phyloP scores from a whole-genome alignment of 345 rosid genomes.

The Chamaenerion angustifolium region DNA sequence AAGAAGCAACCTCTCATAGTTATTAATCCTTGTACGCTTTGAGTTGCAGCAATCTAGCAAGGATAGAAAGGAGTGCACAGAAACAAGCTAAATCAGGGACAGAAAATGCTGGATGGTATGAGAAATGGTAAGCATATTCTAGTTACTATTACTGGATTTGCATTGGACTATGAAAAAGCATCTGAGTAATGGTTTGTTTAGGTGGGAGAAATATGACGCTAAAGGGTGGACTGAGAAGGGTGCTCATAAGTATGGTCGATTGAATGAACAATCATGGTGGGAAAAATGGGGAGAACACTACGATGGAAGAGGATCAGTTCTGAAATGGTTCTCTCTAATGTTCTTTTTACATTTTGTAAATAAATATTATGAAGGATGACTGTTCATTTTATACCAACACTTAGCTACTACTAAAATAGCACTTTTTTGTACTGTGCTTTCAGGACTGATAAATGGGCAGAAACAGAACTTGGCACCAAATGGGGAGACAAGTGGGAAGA shows the following conservation, averaged over 20 bases:
- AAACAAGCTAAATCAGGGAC: constrained; percentile 94
- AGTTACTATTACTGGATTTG: not conserved
- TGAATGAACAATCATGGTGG: constrained; percentile 99
- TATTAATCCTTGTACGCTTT: not conserved
- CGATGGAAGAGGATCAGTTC: constrained; percentile 96
- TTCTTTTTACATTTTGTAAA: not conserved
- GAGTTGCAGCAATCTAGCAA: constrained; percentile 70
- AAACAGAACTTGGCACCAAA: constrained; percentile 91
- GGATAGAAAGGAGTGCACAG: constrained; percentile 98
- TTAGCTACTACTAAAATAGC: too few relatives aligned
- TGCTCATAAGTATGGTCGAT: constrained; percentile 89
- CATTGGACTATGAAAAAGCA: too few relatives aligned
- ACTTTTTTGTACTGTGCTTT: constrained; percentile 10
- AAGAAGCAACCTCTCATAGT: not conserved
- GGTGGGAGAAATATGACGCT: constrained; percentile 99
- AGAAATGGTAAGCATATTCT: constrained; percentile 67
- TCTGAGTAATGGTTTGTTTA: constrained; percentile 7
- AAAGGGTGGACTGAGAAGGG: constrained; percentile 99
- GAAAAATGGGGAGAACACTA: constrained; percentile 99
- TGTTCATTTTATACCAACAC: too few relatives aligned
- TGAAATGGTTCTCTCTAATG: constrained; percentile 64
- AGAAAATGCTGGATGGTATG: constrained; percentile 98
- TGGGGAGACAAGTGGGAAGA: constrained; percentile 99
- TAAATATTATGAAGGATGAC: too few relatives aligned
- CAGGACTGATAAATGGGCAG: constrained; percentile 99